Conservation (phyloP, 108 stramenopile species). For the Pseudonitzschia multiseries region DNA sequence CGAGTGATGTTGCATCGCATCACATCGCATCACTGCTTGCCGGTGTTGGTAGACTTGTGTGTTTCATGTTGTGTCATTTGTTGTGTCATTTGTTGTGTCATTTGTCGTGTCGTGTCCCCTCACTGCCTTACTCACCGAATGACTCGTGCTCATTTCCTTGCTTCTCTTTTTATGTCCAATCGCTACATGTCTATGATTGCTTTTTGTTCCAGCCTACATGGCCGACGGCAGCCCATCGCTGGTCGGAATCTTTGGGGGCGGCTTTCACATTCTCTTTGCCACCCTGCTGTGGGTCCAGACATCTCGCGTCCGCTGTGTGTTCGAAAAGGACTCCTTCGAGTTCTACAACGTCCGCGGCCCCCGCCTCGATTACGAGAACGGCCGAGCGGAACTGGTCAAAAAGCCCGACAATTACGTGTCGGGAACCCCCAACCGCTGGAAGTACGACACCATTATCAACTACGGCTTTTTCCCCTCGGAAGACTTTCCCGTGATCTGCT, state of each 20-base stretch:
- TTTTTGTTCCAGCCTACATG: constrained; percentile 20
- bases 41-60: too few relatives aligned
- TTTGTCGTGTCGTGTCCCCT: too few relatives aligned
- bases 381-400: constrained; percentile 34
- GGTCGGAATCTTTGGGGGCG: constrained; percentile 46
- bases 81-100: too few relatives aligned
- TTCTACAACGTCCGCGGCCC: constrained; percentile 59
- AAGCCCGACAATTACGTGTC: constrained; percentile 73
- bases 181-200: too few relatives aligned
- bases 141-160: background rate
- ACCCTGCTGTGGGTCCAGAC: constrained; percentile 67
- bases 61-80: too few relatives aligned
- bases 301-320: constrained; percentile 58
- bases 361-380: constrained; percentile 38
- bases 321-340: constrained; percentile 59
- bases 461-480: constrained; percentile 77
- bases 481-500: constrained; percentile 73
- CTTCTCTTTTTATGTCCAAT: background rate
- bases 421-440: constrained; percentile 71
- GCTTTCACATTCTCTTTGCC: constrained; percentile 57
- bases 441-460: constrained; percentile 70
- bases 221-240: constrained; percentile 43
- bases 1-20: too few relatives aligned
- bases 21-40: too few relatives aligned
- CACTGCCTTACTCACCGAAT: background rate